These are phyloP conservation scores for Termitomyces sp. DNA, from an alignment of 768 basidiomycete species.

Conservation along the genomic window DNA sequence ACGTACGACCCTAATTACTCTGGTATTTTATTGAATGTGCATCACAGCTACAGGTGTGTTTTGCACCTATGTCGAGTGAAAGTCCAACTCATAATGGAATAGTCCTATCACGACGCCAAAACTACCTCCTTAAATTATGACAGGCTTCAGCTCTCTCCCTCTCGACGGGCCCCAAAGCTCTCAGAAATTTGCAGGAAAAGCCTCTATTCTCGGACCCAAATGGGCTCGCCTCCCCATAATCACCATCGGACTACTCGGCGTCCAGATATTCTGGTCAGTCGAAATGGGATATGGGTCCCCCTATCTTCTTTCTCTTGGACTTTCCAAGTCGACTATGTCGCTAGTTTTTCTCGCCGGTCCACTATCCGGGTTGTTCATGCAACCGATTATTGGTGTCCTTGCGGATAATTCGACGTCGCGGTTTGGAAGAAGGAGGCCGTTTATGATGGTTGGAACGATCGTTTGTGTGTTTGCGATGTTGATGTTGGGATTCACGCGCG, in stretches of 20 bases:
- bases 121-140: slow-evolving; percentile 2
- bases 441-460: slow-evolving; percentile 68
- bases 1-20: background rate
- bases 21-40: background rate
- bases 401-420: slow-evolving; percentile 82
- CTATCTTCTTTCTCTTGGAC: slow-evolving; percentile 83
- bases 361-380: slow-evolving; percentile 83
- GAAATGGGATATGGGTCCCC: slow-evolving; percentile 93
- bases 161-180: background rate
- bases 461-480: slow-evolving; percentile 71
- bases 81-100: background rate
- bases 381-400: slow-evolving; percentile 85
- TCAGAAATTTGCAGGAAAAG: slow-evolving; percentile 32
- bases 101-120: background rate
- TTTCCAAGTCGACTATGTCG: slow-evolving; percentile 83
- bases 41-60: background rate
- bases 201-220: slow-evolving; percentile 59
- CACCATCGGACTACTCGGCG: slow-evolving; percentile 76
- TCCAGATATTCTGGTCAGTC: slow-evolving; percentile 89
- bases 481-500: slow-evolving; percentile 76
- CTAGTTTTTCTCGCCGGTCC: slow-evolving; percentile 92
- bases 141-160: slow-evolving; percentile 7
- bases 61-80: background rate
- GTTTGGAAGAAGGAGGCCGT: slow-evolving; percentile 82
- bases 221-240: slow-evolving; percentile 66